Conservation (phyloP, 176 grass and related monocot species). For the Carex myosuroides region DNA sequence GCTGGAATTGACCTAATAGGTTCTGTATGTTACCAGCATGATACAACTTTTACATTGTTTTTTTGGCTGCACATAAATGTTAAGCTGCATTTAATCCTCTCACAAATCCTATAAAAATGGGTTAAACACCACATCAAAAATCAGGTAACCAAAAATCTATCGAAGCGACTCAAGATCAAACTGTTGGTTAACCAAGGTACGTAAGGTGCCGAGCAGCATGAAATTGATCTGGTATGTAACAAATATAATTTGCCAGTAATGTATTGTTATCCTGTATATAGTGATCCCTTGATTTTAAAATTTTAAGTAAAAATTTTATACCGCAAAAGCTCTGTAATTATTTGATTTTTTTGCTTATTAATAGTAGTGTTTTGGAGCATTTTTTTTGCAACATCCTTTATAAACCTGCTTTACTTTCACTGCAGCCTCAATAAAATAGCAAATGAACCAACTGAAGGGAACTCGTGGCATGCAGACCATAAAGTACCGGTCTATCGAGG, state of each 20-base stretch:
- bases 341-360: neutral
- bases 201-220: neutral
- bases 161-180: neutral
- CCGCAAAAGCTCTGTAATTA: neutral
- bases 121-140: neutral
- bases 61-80: neutral
- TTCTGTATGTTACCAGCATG: neutral
- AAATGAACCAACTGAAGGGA: slow-evolving; percentile 62
- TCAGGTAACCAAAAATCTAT: neutral
- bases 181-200: neutral
- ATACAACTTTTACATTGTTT: neutral
- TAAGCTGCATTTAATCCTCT: neutral
- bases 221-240: neutral
- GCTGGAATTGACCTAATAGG: neutral
- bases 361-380: slow-evolving; percentile 17
- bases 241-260: neutral
- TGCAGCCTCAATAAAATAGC: slow-evolving; percentile 63
- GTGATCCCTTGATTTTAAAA: neutral
- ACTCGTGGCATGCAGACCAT: slow-evolving; percentile 94
- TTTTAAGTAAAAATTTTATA: neutral
- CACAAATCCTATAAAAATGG: neutral
- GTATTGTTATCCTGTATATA: neutral
- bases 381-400: slow-evolving; percentile 16
- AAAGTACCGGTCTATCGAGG: slow-evolving; percentile 80
- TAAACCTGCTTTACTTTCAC: neutral